Evolutionary conservation across 2,329 filamentous ascomycete genomes (phyloP).

Genomic region (Scopulariopsis brevicaulis): DNA sequence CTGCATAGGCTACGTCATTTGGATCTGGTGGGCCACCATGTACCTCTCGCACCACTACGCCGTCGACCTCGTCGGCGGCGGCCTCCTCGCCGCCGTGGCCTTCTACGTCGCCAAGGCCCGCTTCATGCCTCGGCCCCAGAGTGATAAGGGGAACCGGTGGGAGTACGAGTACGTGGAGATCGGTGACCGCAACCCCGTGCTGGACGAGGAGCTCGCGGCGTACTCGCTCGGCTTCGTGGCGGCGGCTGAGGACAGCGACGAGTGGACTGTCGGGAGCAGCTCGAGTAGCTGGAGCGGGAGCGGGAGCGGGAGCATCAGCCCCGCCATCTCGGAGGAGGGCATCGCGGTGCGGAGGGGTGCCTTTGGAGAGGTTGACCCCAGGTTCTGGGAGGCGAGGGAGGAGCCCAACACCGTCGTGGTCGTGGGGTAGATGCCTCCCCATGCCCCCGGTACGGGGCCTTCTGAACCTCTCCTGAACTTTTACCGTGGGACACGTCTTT

Average conservation of each 20-base stretch:
- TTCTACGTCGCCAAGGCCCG: conserved; percentile 75
- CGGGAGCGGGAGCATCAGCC: conserved; percentile 36
- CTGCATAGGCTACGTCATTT: conserved; percentile 75
- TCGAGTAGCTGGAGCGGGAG: conserved; percentile 49
- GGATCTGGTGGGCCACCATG: conserved; percentile 99
- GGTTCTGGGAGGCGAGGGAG: conserved; percentile 24
- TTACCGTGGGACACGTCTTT: neutral
- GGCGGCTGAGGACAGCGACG: conserved; percentile 54
- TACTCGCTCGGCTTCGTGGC: conserved; percentile 35
- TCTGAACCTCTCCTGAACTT: too few species aligned
- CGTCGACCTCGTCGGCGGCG: conserved; percentile 81
- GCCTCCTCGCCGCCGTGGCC: conserved; percentile 62
- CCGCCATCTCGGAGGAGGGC: conserved; percentile 32
- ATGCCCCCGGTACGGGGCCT: neutral
- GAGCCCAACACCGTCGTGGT: conserved; percentile 35
- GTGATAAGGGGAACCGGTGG: conserved; percentile 82
- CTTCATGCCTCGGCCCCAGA: conserved; percentile 72
- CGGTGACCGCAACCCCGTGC: conserved; percentile 45
- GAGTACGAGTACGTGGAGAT: conserved; percentile 90
- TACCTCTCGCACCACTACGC: conserved; percentile 97
- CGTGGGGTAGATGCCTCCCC: conserved; percentile 17
- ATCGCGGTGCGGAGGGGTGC: conserved; percentile 13
- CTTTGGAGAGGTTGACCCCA: conserved; percentile 22
- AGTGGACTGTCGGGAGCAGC: conserved; percentile 82
- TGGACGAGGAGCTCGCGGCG: conserved; percentile 34